Evolutionary conservation across 495 filamentous ascomycete species (phyloP).

Genomic region (Rhizodiscina lignyota): DNA sequence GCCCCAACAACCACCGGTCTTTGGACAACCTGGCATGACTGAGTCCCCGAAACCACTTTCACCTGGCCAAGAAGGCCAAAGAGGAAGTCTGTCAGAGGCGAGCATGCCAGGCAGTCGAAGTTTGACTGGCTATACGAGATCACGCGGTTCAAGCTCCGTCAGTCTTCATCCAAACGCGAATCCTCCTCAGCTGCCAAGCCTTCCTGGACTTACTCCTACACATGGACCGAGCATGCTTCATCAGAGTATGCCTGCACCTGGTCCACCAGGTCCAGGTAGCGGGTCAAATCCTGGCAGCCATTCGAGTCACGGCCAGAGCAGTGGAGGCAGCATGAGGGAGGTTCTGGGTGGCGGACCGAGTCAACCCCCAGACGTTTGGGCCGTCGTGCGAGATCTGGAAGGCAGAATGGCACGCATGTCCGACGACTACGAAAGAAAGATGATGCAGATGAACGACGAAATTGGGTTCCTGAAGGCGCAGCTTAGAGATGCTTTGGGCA

Average conservation of each 20-base stretch:
- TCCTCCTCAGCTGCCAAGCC: too few species aligned
- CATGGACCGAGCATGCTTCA: constrained; percentile 19
- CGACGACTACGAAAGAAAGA: constrained; percentile 19
- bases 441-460: constrained; percentile 16
- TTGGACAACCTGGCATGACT: constrained; percentile 54
- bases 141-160: constrained; percentile 2
- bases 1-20: constrained; percentile 25
- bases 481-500: neutral
- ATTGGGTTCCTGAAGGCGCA: constrained; percentile 16
- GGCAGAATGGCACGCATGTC: constrained; percentile 11
- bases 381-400: constrained; percentile 19
- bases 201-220: too few species aligned
- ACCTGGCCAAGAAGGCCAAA: constrained; percentile 33
- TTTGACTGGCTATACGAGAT: neutral
- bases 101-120: constrained; percentile 8
- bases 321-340: constrained; percentile 22
- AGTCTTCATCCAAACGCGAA: neutral
- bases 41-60: constrained; percentile 81
- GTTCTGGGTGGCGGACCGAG: constrained; percentile 8
- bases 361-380: constrained; percentile 14
- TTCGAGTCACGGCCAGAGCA: constrained; percentile 20
- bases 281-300: constrained; percentile 20
- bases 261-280: constrained; percentile 6
- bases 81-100: constrained; percentile 1
- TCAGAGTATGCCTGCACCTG: constrained; percentile 12